Evolutionary conservation across 75 land plant genomes (phyloP), one percentile per base, ranked within the genome.

Genomic region (Pinus tabuliformis): DNA sequence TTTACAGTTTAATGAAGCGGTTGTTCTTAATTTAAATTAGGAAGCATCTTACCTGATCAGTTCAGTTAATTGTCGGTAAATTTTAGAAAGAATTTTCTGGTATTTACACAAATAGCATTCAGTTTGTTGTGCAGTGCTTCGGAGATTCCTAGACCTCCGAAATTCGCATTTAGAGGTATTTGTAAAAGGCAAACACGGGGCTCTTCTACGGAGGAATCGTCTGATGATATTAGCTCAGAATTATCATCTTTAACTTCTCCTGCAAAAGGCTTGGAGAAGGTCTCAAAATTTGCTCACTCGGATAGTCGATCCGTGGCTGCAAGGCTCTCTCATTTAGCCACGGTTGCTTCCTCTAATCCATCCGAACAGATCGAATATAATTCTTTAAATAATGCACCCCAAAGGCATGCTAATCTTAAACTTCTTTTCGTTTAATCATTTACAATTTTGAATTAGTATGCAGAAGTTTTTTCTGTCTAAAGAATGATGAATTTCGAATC

Each of bases 341-440:
- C 71, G 39, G 71, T 66, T 20, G 71, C 71, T 66, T 66, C 52
- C 45, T 37, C 21, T 17, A 66, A 0, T 39, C 71, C 24, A 66
- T 39, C 52, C 39, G 49, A 20, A 11, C 18, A 6, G 71, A 18
- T 33, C 45, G 71, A 66, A 39, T 66, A 37, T 39, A 37, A 20
- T 2, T 18, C 52, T 66, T 66, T 39, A 36, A 66, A 66, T 36
- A 37, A n/a, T 12, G 18, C 45, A 18, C 9, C 12, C 9, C 3
- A 39, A 66, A 66, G 52, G 71, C 45, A 37, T 39, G 71, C 9
- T 39, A 1, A 20, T 3, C 16, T 21, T 66, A 33, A 66, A 20
- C n/a, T 20, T 66, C 36, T 18, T 17, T 18, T 0, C 37, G 18
- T 17, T 15, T 37, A 3, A 16, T 15, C 20, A 36, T 16, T 17